These are phyloP conservation scores for Ceratobasidium theobromae DNA, from an alignment of 1,284 basidiomycete species.

Conservation along the genomic window DNA sequence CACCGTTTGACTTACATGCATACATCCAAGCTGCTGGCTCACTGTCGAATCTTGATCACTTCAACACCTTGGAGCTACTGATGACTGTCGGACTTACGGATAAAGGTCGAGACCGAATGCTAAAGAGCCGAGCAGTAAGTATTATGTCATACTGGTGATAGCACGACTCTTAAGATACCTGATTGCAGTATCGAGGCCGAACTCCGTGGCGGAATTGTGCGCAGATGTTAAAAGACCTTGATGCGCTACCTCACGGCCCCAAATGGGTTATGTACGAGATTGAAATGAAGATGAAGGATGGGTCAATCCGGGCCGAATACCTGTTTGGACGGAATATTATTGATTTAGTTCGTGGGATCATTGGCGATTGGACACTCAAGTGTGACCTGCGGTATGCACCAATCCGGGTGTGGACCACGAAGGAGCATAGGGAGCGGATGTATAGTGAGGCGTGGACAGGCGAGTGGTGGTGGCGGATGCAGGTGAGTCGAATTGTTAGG, in stretches of 20 bases:
- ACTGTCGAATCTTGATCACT: not conserved
- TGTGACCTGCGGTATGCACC: conserved; percentile 23
- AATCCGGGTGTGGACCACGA: conserved; percentile 5
- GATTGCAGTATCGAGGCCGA: not conserved
- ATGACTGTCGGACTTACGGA: conserved; percentile 4
- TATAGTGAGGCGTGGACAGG: too few species aligned
- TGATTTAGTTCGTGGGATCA: not conserved
- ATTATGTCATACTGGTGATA: too few species aligned
- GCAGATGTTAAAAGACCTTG: not conserved
- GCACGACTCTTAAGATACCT: too few species aligned
- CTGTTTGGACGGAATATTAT: conserved; percentile 6
- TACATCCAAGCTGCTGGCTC: conserved; percentile 4
- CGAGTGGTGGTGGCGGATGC: too few species aligned
- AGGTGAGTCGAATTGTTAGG: too few species aligned
- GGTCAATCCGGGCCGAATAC: not conserved
- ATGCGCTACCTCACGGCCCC: conserved; percentile 4
- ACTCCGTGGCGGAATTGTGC: conserved; percentile 5
- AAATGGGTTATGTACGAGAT: not conserved
- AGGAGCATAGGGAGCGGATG: too few species aligned
- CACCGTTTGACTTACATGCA: not conserved
- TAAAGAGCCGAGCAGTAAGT: conserved; percentile 3
- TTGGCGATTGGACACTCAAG: conserved; percentile 28
- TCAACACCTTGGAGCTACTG: not conserved
- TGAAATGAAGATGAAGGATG: not conserved
- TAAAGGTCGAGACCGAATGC: not conserved